Conservation (phyloP, 1,284 basidiomycete species). For the Somion occarium region DNA sequence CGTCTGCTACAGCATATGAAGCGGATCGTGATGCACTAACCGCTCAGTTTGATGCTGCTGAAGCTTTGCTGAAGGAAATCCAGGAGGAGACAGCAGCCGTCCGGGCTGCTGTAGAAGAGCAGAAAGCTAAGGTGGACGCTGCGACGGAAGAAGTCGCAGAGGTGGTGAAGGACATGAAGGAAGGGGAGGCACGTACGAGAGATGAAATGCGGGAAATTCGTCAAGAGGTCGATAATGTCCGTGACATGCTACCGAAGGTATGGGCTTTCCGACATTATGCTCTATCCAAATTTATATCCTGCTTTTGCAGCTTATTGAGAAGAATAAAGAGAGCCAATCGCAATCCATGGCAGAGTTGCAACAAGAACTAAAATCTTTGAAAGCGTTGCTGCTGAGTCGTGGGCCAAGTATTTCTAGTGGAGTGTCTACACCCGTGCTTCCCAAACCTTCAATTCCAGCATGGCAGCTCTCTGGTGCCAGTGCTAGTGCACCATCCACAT, state of each 20-base stretch:
- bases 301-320: slow-evolving; percentile 80
- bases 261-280: neutral
- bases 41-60: slow-evolving; percentile 92
- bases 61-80: slow-evolving; percentile 78
- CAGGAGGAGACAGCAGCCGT: slow-evolving; percentile 75
- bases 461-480: slow-evolving; percentile 68
- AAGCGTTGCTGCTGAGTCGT: slow-evolving; percentile 85
- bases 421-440: slow-evolving; percentile 43
- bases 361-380: slow-evolving; percentile 92
- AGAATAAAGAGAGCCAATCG: slow-evolving; percentile 81
- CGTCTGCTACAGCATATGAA: slow-evolving; percentile 86
- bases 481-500: slow-evolving; percentile 7
- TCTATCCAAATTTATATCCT: neutral
- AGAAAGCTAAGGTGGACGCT: slow-evolving; percentile 73
- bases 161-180: slow-evolving; percentile 73
- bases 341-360: slow-evolving; percentile 84
- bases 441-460: slow-evolving; percentile 76
- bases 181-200: slow-evolving; percentile 74
- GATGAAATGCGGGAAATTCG: slow-evolving; percentile 92
- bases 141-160: slow-evolving; percentile 79
- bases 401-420: slow-evolving; percentile 49
- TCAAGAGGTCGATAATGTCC: slow-evolving; percentile 87
- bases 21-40: slow-evolving; percentile 81
- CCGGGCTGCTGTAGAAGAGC: slow-evolving; percentile 75
- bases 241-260: slow-evolving; percentile 90